Percentiles rank a stretch among this genome's conserved stretches.
Conservation (phyloP, 169 alveolate genomes). For the Plasmodium sp. region DNA sequence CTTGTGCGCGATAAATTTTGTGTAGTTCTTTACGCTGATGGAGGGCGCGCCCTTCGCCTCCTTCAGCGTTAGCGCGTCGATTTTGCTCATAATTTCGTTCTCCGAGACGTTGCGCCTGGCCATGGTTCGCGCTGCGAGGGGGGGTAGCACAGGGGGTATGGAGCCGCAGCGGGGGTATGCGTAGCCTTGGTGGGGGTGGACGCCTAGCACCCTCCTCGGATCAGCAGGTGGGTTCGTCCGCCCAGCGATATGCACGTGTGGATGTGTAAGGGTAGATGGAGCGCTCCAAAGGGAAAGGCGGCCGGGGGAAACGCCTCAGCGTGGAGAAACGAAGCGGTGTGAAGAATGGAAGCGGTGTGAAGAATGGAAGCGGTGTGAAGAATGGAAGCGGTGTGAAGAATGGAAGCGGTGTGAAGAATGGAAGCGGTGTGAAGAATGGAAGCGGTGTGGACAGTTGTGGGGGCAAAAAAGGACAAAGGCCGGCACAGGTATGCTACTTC, state of each 20-base stretch:
- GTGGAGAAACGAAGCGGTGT: too few relatives aligned
- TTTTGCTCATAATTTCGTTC: slow-evolving; percentile 51
- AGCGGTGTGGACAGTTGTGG: background rate
- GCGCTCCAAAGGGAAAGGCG: background rate
- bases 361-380: too few relatives aligned
- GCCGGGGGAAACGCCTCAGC: background rate
- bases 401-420: background rate
- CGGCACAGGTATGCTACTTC: background rate
- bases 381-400: too few relatives aligned
- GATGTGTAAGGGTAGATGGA: background rate
- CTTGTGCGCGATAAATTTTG: slow-evolving; percentile 37
- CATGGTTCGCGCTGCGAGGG: background rate
- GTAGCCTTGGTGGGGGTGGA: background rate
- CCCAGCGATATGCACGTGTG: background rate
- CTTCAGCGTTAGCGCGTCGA: slow-evolving; percentile 37
- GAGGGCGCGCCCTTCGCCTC: slow-evolving; percentile 51
- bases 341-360: too few relatives aligned
- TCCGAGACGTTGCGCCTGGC: slow-evolving; percentile 18
- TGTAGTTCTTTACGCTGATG: slow-evolving; percentile 25
- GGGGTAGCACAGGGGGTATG: background rate
- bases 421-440: background rate
- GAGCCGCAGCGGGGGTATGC: background rate
- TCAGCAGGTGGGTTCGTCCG: background rate
- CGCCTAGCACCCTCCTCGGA: background rate
- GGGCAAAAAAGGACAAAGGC: background rate